A percentile compares a stretch with the other conserved stretches of the same genome.
These are phyloP conservation scores for Byssoonygena ceratinophila DNA, from an alignment of 2,329 filamentous ascomycete species.

Conservation along the genomic window DNA sequence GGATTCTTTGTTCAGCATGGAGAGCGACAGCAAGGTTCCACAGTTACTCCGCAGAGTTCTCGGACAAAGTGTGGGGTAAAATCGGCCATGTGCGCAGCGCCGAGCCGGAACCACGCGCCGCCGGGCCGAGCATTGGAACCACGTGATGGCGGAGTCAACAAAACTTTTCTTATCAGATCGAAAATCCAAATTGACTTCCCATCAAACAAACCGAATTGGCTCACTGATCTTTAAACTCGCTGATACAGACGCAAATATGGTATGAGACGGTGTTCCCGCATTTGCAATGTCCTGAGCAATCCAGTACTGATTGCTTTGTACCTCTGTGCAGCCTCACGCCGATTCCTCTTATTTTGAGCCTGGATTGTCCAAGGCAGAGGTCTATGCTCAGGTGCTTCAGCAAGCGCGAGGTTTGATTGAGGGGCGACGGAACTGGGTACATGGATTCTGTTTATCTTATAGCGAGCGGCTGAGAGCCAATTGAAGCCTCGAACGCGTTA, in stretches of 20 bases:
- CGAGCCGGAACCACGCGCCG: background rate
- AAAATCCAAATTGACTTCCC: too few species aligned
- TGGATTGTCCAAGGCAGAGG: slow-evolving; percentile 31
- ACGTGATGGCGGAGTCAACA: background rate
- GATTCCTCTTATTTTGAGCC: slow-evolving; percentile 37
- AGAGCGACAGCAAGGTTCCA: background rate
- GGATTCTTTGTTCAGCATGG: too few species aligned
- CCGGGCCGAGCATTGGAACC: background rate
- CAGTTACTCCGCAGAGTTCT: background rate
- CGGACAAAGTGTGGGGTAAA: slow-evolving; percentile 5
- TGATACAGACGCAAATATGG: too few species aligned
- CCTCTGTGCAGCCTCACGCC: slow-evolving; percentile 38
- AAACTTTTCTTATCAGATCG: background rate
- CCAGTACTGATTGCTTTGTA: background rate
- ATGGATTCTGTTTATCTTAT: slow-evolving; percentile 4
- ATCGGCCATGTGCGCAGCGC: background rate
- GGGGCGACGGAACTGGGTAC: slow-evolving; percentile 40
- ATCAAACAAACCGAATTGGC: too few species aligned
- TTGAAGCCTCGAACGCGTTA: background rate
- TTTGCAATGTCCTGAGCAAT: background rate
- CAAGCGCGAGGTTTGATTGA: slow-evolving; percentile 32
- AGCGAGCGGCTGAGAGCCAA: background rate
- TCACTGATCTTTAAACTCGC: too few species aligned
- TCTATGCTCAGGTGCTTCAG: slow-evolving; percentile 35
- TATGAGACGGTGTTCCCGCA: background rate